Base-by-base conservation (phyloP, 306 rosid species). In the Lathyrus oleraceus region DNA sequence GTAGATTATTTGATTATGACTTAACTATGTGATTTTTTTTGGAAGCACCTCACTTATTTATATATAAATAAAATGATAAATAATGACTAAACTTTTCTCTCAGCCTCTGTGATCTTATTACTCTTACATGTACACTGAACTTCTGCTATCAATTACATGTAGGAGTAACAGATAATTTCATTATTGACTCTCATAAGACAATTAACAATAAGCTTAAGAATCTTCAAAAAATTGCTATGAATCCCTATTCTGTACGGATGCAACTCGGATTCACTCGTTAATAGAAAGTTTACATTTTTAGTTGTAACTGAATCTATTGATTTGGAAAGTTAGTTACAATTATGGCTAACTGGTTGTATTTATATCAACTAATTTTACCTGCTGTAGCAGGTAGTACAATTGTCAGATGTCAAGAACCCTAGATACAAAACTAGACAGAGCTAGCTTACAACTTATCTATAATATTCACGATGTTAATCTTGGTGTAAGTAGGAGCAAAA, bases 221-320 rank as follows among this genome's bases (percentile, higher is more conserved):
- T 59, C 72, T 53, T 84, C 68, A 70, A 91, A 89, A 77, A 85
- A 72, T 76, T 85, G 81, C 83, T 82, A 82, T 87, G 91, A 71
- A 89, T 83, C 61, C 97, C 97, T 2, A 96, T 78, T 81, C 95
- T 80, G 59, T 84, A 91, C 80, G 91, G 53, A 71, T 78, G 85
- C 84, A 94, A 75, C 74, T 81, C 74, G 14, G 89, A 86, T 30
- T 83, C 85, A 54, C 89, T 67, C 6, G n/a, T n/a, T n/a, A n/a
- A n/a, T n/a, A n/a, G n/a, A n/a, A n/a, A n/a, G n/a, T n/a, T n/a
- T n/a, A n/a, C n/a, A n/a, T 23, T 2, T 23, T n/a, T 3, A 23
- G 2, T 2, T 23, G 25, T 1, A 21, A 21, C 1, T 21, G 2
- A 21, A 2, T 23, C 1, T 23, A 1, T 23, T 23, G 2, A 23